Conservation (phyloP, 768 basidiomycete genomes). For the Lentinula aciculospora region DNA sequence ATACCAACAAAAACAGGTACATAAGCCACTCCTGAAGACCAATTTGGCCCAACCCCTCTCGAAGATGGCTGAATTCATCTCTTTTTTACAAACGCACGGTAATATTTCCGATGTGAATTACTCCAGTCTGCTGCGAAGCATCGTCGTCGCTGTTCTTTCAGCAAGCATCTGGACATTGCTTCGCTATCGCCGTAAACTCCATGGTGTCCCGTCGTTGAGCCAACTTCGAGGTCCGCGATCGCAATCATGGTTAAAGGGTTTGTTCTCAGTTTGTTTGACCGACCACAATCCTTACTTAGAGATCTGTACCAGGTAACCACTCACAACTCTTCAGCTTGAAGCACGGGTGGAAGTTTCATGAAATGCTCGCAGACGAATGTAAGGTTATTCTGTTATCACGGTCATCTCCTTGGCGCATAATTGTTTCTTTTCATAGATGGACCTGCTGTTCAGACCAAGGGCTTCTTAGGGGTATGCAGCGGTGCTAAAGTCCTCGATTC, state of each 20-base stretch:
- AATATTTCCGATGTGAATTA: not conserved
- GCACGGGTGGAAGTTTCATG: constrained; percentile 4
- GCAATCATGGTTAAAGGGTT: constrained; percentile 1
- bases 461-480: not conserved
- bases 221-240: constrained; percentile 2
- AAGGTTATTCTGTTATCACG: not conserved
- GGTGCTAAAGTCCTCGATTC: not conserved
- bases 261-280: not conserved
- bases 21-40: not conserved
- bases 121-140: not conserved
- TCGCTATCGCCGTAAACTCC: not conserved
- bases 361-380: not conserved
- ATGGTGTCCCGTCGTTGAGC: not conserved
- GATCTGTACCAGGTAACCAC: not conserved
- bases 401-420: not conserved
- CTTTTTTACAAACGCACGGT: not conserved
- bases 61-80: not conserved
- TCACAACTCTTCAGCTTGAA: not conserved
- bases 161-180: not conserved
- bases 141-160: not conserved
- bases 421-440: not conserved
- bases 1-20: not conserved
- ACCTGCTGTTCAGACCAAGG: not conserved
- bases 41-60: not conserved
- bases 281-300: not conserved